These are phyloP conservation scores for Graphilbum ipis-grandicollis DNA, from an alignment of 2,329 filamentous ascomycete genomes.

Conservation along the genomic window DNA sequence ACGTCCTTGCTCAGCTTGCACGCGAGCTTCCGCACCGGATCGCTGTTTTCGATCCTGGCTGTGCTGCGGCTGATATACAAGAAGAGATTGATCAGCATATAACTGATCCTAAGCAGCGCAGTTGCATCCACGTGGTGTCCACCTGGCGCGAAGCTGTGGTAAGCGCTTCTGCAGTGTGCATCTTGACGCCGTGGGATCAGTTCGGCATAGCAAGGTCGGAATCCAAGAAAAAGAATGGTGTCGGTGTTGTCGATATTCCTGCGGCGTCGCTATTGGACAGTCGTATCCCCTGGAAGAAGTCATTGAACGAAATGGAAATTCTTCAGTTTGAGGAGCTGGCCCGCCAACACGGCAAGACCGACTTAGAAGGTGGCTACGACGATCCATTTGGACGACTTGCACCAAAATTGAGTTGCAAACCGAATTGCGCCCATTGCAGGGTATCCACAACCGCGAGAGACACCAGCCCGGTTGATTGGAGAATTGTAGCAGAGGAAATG, in stretches of 20 bases:
- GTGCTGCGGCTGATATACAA: background rate
- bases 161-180: conserved; percentile 1
- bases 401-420: background rate
- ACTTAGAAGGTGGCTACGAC: background rate
- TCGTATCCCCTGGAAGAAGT: background rate
- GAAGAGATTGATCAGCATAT: conserved; percentile 1
- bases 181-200: conserved; percentile 1
- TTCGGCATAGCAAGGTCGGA: too few species aligned
- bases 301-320: conserved; percentile 1
- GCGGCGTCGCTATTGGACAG: too few species aligned
- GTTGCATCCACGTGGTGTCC: background rate
- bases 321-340: background rate
- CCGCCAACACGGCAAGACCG: background rate
- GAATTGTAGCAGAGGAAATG: background rate
- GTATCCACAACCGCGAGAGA: background rate
- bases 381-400: conserved; percentile 1
- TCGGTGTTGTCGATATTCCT: too few species aligned
- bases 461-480: conserved; percentile 1
- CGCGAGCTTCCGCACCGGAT: conserved; percentile 1
- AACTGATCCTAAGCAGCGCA: background rate
- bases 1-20: conserved; percentile 1
- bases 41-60: conserved; percentile 2
- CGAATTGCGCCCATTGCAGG: background rate
- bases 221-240: too few species aligned
- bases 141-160: conserved; percentile 1